A percentile compares a stretch with the other conserved stretches of the same genome.
These are phyloP conservation scores for Flueggea neowawraea DNA, from an alignment of 441 rosid genomes.

Conservation along the genomic window DNA sequence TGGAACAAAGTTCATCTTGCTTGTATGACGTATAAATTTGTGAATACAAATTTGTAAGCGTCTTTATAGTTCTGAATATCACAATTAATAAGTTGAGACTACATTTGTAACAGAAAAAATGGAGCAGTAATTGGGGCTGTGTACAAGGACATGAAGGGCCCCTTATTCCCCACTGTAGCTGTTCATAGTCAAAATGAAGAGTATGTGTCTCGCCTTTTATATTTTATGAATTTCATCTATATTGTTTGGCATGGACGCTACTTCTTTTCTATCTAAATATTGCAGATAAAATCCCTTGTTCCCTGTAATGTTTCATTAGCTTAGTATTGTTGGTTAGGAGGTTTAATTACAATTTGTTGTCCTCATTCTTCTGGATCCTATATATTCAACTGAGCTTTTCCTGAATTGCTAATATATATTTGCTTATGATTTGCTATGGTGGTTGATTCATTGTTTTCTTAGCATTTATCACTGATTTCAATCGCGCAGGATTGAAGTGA, in stretches of 20 bases:
- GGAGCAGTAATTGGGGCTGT: constrained; percentile 66
- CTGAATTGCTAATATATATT: no score
- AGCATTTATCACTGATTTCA: constrained; percentile 1
- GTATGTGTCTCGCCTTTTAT: constrained; percentile 54
- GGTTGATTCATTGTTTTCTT: neutral
- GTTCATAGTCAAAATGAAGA: constrained; percentile 97
- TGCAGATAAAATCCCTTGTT: no score
- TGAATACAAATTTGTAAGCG: constrained; percentile 2
- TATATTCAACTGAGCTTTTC: no score
- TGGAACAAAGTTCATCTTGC: neutral
- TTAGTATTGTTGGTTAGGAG: no score
- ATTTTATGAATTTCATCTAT: no score
- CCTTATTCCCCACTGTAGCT: constrained; percentile 82
- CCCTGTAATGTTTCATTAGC: no score
- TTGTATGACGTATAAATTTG: neutral
- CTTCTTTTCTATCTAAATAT: no score
- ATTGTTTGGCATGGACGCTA: no score
- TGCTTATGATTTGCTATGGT: neutral
- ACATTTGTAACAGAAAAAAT: constrained; percentile 63
- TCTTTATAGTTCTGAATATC: constrained; percentile 5
- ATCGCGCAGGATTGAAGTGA: constrained; percentile 67
- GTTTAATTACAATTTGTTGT: no score
- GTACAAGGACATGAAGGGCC: constrained; percentile 62
- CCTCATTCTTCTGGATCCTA: no score
- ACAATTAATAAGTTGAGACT: constrained; percentile 10